Conservation (phyloP, 2,329 filamentous ascomycete genomes). For the Trichoderma sp. region DNA sequence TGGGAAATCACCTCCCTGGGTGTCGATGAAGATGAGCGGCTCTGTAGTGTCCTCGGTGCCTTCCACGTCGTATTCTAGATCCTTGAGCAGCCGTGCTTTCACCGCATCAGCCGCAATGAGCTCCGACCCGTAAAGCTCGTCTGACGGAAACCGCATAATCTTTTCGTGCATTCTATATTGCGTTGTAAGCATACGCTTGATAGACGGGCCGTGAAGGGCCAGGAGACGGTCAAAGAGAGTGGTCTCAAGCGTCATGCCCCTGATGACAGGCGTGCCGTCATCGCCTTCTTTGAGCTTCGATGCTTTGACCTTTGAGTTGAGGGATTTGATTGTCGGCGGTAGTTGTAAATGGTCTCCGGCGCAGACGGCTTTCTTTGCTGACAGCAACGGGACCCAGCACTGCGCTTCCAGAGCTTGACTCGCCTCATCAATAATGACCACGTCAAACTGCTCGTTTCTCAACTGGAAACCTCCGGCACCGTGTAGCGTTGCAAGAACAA, state of each 20-base stretch:
- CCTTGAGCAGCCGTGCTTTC: conserved; percentile 72
- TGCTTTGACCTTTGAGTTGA: conserved; percentile 56
- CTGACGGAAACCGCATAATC: conserved; percentile 94
- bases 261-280: conserved; percentile 46
- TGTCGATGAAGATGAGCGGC: conserved; percentile 92
- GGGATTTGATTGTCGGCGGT: conserved; percentile 90
- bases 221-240: conserved; percentile 92
- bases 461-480: conserved; percentile 87
- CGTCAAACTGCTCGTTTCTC: conserved; percentile 80
- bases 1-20: conserved; percentile 89
- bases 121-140: conserved; percentile 81
- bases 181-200: conserved; percentile 94
- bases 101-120: conserved; percentile 82
- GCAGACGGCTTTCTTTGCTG: conserved; percentile 81
- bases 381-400: conserved; percentile 89
- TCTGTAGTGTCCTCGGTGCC: conserved; percentile 86
- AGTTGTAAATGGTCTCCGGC: conserved; percentile 94
- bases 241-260: conserved; percentile 72
- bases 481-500: conserved; percentile 90
- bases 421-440: conserved; percentile 94
- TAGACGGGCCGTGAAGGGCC: conserved; percentile 74
- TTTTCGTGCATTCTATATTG: conserved; percentile 98
- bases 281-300: conserved; percentile 42
- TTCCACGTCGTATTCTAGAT: conserved; percentile 75
- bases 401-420: conserved; percentile 95